phyloP scores from a whole-genome alignment of 2,329 filamentous ascomycete genomes.

The Cercospora janseana region DNA sequence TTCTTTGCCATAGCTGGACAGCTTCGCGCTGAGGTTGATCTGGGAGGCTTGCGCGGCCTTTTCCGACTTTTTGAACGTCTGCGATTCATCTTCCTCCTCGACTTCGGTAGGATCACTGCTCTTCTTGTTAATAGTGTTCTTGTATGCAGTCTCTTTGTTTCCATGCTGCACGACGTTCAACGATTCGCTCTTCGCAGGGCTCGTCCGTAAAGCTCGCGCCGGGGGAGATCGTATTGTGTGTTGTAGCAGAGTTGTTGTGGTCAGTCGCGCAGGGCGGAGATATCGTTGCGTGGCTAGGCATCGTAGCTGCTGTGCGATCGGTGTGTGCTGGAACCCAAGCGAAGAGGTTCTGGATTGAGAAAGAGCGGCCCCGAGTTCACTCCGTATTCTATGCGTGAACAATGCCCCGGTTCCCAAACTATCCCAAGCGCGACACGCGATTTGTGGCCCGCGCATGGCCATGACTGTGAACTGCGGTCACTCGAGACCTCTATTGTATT shows the following conservation, averaged over 20 bases:
- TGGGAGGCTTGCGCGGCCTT: constrained; percentile 83
- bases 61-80: constrained; percentile 70
- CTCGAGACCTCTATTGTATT: background rate
- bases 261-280: constrained; percentile 14
- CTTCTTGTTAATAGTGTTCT: constrained; percentile 21
- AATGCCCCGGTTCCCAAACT: constrained; percentile 38
- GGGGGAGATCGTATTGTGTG: constrained; percentile 9
- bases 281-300: constrained; percentile 20
- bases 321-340: background rate
- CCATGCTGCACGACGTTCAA: constrained; percentile 16
- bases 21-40: constrained; percentile 80
- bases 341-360: constrained; percentile 1
- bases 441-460: constrained; percentile 26
- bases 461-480: constrained; percentile 2
- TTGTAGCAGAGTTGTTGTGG: constrained; percentile 10
- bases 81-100: constrained; percentile 53
- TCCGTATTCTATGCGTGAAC: constrained; percentile 37
- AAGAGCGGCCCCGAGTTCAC: constrained; percentile 3
- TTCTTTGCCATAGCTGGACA: constrained; percentile 72
- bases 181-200: constrained; percentile 19
- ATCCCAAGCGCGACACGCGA: constrained; percentile 35
- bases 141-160: constrained; percentile 21
- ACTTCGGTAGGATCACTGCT: constrained; percentile 37
- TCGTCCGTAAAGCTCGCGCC: constrained; percentile 26
- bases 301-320: constrained; percentile 19